Evolutionary conservation across 2,329 filamentous ascomycete genomes (phyloP), one percentile per base, ranked within the genome.

Genomic region (Talaromyces pinophilus): DNA sequence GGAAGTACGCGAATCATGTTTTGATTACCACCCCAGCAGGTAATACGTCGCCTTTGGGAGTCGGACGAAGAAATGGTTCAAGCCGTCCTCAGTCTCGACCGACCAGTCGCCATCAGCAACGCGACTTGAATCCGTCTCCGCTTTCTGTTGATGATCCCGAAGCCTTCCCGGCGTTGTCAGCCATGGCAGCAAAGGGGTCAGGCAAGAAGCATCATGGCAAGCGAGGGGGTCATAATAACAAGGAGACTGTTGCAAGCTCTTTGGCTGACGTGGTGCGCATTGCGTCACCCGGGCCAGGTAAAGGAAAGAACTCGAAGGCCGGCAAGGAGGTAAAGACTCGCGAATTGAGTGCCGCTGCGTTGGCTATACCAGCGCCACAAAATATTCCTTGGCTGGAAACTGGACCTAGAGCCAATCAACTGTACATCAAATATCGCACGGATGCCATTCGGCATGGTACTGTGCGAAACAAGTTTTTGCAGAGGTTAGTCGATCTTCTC

Each of bases 401-500:
- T 2, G 95, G 95, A 25, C 89, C 94, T 63, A 88, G 87, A 69
- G 92, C 92, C 70, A 98, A 99, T 78, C 93, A 93, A 79, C 90
- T 92, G 28, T 99, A 99, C 77, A 87, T 99, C 71, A 97, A 97
- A 81, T 92, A 93, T 71, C 90, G 95, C 63, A 91, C 93, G 74
- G 94, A 98, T 80, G 95, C 95, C 66, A 97, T 99, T 77, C 96
- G 96, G 80, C 95, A 99, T 77, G 95, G 95, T 71, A 95, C 93
- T 71, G 87, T 97, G 76, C 88, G 95, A 69, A 99, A 98, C 78
- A 98, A 98, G 77, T 99, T 98, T 73, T 81, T 99, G 64, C 94
- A 97, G 79, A 97, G 92, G 92, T 94, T 81, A 63, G 46, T 33
- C 42, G 19, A 30, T 40, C 30, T 30, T 48, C 15, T 33, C 19